Evolutionary conservation across 1,284 basidiomycete genomes (phyloP).

Genomic region (Malassezia arunalokei): DNA sequence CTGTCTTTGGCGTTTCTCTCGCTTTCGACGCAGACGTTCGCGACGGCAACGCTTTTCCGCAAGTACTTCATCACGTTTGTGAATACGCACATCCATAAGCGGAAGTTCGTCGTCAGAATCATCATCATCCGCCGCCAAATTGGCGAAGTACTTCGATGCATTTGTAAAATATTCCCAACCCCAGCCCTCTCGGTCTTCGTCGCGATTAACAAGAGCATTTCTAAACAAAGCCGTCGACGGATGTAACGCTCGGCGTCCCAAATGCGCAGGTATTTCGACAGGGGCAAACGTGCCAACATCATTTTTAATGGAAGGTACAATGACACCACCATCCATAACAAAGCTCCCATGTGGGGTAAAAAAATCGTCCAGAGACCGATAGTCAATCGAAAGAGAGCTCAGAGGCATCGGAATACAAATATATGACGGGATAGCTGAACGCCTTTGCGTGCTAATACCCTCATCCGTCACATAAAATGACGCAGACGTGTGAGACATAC

Average conservation of each 20-base stretch:
- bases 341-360: conserved; percentile 10
- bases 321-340: conserved; percentile 2
- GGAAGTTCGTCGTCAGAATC: conserved; percentile 36
- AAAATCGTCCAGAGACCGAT: background rate
- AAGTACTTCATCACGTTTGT: conserved; percentile 2
- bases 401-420: conserved; percentile 9
- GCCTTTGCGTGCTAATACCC: background rate
- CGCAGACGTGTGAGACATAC: background rate
- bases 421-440: background rate
- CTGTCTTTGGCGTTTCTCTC: background rate
- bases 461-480: background rate
- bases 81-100: conserved; percentile 18
- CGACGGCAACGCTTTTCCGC: conserved; percentile 1
- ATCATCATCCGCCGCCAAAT: conserved; percentile 12
- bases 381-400: background rate
- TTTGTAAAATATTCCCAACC: conserved; percentile 34
- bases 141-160: conserved; percentile 18
- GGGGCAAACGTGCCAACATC: conserved; percentile 13
- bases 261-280: conserved; percentile 27
- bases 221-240: conserved; percentile 41
- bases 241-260: conserved; percentile 36
- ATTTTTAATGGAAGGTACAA: conserved; percentile 4
- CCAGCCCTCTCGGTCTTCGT: conserved; percentile 43
- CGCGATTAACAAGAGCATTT: conserved; percentile 39
- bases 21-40: conserved; percentile 3